Conservation (phyloP, 169 alveolate species). For the Plasmodium ovale region DNA sequence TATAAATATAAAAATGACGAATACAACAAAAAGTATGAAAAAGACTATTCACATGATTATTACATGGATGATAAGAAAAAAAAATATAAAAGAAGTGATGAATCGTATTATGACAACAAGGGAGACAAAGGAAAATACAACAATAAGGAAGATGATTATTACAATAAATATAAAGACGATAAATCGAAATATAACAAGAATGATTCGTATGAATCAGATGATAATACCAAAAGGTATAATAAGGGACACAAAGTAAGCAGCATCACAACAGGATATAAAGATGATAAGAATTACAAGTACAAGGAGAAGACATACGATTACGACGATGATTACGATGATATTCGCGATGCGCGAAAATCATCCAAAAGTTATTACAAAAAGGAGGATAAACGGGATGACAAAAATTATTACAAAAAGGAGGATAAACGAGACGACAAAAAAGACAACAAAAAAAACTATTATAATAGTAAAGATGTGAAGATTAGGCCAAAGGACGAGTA, state of each 20-base stretch:
- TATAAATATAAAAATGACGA: constrained; percentile 8
- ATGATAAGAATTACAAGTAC: constrained; percentile 14
- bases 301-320: constrained; percentile 2
- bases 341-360: not conserved
- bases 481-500: not conserved
- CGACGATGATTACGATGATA: constrained; percentile 1
- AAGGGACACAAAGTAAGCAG: not conserved
- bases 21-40: not conserved
- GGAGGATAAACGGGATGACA: constrained; percentile 19
- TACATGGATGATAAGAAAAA: not conserved
- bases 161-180: constrained; percentile 4
- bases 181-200: constrained; percentile 7
- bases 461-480: not conserved
- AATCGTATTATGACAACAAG: constrained; percentile 31
- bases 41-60: constrained; percentile 7
- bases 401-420: constrained; percentile 2
- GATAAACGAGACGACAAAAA: constrained; percentile 9
- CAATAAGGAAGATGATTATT: constrained; percentile 8
- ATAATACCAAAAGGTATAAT: constrained; percentile 15
- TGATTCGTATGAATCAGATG: not conserved
- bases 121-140: constrained; percentile 32
- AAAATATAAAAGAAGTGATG: not conserved
- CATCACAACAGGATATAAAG: not conserved
- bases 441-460: not conserved
- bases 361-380: constrained; percentile 11